phyloP scores from a whole-genome alignment of 208 protist genomes.

The Angomonas ambiguus region DNA sequence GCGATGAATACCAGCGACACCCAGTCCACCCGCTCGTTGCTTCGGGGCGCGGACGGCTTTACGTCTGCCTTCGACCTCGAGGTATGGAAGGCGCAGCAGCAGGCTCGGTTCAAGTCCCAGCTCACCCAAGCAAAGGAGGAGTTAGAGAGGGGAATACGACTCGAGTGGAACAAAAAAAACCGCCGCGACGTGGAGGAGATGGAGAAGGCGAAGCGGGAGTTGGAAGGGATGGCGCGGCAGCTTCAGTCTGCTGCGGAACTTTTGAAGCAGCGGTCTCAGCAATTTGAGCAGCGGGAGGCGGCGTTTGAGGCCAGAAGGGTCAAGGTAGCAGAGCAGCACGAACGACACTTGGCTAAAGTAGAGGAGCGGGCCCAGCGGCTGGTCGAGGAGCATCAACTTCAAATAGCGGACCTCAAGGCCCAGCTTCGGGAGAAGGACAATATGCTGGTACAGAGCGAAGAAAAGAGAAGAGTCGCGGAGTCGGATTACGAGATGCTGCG shows the following conservation, averaged over 20 bases:
- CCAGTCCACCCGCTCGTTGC: constrained; percentile 1
- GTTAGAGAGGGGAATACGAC: constrained; percentile 40
- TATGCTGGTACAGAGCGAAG: constrained; percentile 34
- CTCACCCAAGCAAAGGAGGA: constrained; percentile 55
- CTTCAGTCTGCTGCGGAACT: constrained; percentile 50
- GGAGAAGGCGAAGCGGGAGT: constrained; percentile 43
- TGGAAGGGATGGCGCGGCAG: constrained; percentile 60
- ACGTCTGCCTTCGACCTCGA: constrained; percentile 85
- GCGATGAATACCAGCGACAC: constrained; percentile 1
- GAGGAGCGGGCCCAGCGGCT: constrained; percentile 52
- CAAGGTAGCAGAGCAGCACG: constrained; percentile 78
- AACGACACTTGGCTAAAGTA: constrained; percentile 51
- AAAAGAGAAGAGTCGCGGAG: constrained; percentile 42
- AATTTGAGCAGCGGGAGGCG: constrained; percentile 75
- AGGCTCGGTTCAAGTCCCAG: constrained; percentile 59
- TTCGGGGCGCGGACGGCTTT: constrained; percentile 82
- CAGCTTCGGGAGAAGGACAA: constrained; percentile 57
- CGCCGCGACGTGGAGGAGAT: constrained; percentile 42
- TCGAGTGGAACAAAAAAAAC: constrained; percentile 26
- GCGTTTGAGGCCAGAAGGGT: constrained; percentile 64
- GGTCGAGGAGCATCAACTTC: constrained; percentile 43
- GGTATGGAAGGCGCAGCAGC: constrained; percentile 90
- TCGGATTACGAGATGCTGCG: constrained; percentile 69
- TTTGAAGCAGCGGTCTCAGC: constrained; percentile 43
- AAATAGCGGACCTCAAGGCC: constrained; percentile 39